phyloP scores from a whole-genome alignment of 2,329 filamentous ascomycete species.

The Cryphonectria naterciae region DNA sequence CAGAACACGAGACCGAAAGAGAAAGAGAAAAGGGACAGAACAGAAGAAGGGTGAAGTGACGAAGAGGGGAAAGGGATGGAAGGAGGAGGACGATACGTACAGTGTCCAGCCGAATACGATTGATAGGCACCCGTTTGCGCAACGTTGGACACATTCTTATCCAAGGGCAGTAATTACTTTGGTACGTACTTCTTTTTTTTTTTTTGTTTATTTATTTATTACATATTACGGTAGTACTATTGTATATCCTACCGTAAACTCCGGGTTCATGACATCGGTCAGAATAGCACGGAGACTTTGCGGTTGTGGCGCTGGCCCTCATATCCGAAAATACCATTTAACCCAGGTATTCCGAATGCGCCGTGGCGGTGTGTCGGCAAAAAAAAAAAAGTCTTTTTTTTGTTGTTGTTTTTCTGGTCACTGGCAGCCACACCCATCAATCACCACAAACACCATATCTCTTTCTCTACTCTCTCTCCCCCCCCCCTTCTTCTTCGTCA shows the following conservation, averaged over 20 bases:
- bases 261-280: not conserved
- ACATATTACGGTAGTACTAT: too few relatives aligned
- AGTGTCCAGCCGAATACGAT: not conserved
- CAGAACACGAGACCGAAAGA: not conserved
- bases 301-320: constrained; percentile 27
- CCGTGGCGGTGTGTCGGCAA: constrained; percentile 26
- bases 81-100: not conserved
- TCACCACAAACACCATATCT: not conserved
- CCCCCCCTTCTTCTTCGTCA: constrained; percentile 6
- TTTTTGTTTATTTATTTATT: too few relatives aligned
- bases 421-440: constrained; percentile 14
- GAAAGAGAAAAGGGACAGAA: not conserved
- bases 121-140: not conserved
- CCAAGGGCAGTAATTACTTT: not conserved
- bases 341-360: constrained; percentile 13
- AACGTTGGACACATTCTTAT: not conserved
- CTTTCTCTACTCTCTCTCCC: not conserved
- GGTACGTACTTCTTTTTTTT: too few relatives aligned
- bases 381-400: not conserved
- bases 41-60: not conserved
- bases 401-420: not conserved
- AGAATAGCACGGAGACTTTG: constrained; percentile 12
- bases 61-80: not conserved
- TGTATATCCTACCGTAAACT: not conserved
- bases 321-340: constrained; percentile 5